These are phyloP conservation scores for Piper betle DNA, from an alignment of 164 flowering plant species.

Conservation along the genomic window DNA sequence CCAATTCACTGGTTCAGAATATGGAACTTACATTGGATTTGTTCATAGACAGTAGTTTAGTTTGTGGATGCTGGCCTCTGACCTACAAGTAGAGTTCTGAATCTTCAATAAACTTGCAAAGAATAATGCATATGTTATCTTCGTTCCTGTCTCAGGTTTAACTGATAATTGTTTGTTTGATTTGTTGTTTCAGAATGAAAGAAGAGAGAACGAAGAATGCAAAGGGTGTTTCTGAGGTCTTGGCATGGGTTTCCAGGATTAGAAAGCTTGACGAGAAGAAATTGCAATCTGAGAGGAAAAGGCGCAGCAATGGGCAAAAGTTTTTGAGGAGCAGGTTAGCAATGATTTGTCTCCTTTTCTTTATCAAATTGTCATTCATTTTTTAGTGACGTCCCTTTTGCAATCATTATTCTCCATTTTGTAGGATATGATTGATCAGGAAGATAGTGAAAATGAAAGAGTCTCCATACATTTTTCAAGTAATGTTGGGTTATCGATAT, in stretches of 20 bases:
- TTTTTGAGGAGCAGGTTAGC: conserved; percentile 84
- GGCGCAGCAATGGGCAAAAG: conserved; percentile 55
- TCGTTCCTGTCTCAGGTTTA: background rate
- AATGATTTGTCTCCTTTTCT: background rate
- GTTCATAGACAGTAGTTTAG: background rate
- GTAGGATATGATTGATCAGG: conserved; percentile 66
- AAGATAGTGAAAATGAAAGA: conserved; percentile 56
- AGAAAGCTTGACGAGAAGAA: conserved; percentile 61
- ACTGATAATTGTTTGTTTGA: background rate
- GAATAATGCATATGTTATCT: background rate
- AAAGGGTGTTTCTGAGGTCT: conserved; percentile 53
- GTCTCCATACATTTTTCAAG: conserved; percentile 23
- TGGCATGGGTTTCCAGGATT: conserved; percentile 69
- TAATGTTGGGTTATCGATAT: conserved; percentile 13
- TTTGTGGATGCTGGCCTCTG: background rate
- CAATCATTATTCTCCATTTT: conserved; percentile 2
- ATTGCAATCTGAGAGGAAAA: conserved; percentile 49
- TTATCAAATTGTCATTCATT: background rate
- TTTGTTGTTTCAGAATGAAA: conserved; percentile 42
- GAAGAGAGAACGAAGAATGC: conserved; percentile 56
- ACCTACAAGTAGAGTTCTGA: background rate
- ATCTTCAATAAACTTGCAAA: background rate
- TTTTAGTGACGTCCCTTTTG: background rate
- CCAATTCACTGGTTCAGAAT: background rate
- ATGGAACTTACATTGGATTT: background rate